A percentile compares a stretch with the other conserved stretches of the same genome.
Evolutionary conservation across 495 filamentous ascomycete genomes (phyloP).

Genomic region (Chaetomium fimeti): DNA sequence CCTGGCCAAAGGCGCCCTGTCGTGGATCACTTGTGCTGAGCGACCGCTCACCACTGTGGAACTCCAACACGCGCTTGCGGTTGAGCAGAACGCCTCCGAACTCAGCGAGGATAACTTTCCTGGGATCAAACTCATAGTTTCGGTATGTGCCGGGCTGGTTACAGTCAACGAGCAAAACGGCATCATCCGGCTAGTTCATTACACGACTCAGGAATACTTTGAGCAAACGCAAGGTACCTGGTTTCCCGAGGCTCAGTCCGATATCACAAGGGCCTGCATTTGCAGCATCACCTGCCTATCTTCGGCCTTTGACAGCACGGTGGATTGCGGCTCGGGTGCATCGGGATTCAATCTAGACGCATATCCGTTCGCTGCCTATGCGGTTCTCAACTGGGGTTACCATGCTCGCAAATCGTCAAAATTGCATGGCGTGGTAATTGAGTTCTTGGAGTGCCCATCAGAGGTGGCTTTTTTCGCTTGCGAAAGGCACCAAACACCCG

Average conservation of each 20-base stretch:
- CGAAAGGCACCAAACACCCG: too few species aligned
- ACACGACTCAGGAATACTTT: conserved; percentile 56
- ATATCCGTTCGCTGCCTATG: conserved; percentile 45
- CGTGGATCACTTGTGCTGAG: conserved; percentile 48
- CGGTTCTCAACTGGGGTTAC: conserved; percentile 46
- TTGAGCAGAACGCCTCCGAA: conserved; percentile 30
- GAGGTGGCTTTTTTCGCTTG: background rate
- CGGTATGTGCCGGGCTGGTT: conserved; percentile 55
- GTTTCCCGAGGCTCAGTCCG: conserved; percentile 36
- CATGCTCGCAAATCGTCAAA: conserved; percentile 32
- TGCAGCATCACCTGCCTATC: conserved; percentile 52
- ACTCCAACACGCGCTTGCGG: conserved; percentile 50
- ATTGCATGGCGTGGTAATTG: background rate
- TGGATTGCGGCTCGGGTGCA: conserved; percentile 25
- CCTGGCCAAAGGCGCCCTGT: conserved; percentile 41
- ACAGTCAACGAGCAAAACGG: conserved; percentile 47
- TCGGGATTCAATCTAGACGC: too few species aligned
- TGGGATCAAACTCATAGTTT: conserved; percentile 41
- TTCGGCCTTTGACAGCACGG: conserved; percentile 38
- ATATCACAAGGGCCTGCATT: conserved; percentile 32
- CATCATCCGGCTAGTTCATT: conserved; percentile 55
- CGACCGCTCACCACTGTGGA: conserved; percentile 44
- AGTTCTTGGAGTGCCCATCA: background rate
- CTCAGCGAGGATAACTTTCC: conserved; percentile 45
- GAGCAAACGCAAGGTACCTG: conserved; percentile 35